These are phyloP conservation scores for Wickerhamiella infanticola DNA, from an alignment of 1,139 yeast species.

Conservation along the genomic window DNA sequence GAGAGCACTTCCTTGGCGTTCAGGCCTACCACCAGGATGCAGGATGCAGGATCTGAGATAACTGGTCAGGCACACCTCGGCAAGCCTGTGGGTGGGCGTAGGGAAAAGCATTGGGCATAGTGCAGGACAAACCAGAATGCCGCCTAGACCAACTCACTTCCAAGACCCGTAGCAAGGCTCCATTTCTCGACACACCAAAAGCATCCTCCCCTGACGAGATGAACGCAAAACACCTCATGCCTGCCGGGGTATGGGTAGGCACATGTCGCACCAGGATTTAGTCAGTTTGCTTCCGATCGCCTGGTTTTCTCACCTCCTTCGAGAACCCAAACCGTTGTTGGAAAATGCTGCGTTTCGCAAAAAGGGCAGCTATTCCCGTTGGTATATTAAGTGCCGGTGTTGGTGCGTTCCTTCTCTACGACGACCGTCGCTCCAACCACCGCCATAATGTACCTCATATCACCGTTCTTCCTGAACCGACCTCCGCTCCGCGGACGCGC, in stretches of 20 bases:
- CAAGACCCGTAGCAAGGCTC: no score
- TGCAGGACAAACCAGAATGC: no score
- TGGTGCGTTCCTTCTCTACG: conserved; percentile 15
- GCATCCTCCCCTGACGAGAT: no score
- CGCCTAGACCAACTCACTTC: no score
- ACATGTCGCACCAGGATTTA: not conserved
- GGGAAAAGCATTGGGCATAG: no score
- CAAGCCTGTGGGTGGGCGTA: no score
- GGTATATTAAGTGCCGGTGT: conserved; percentile 12
- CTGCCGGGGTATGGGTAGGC: not conserved
- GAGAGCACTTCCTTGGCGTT: no score
- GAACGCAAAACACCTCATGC: no score
- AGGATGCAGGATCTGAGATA: no score
- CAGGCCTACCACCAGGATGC: no score
- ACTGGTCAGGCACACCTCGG: no score
- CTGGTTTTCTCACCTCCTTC: not conserved
- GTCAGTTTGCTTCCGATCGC: not conserved
- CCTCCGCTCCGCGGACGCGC: conserved; percentile 19
- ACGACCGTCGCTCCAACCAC: conserved; percentile 12
- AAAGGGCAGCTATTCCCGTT: conserved; percentile 13
- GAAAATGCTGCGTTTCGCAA: conserved; percentile 8
- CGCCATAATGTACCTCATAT: conserved; percentile 16
- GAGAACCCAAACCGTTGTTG: not conserved
- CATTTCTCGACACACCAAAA: no score
- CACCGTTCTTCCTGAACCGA: conserved; percentile 14